These are phyloP conservation scores for Myriangium duriaei DNA, from an alignment of 2,329 filamentous ascomycete species.

Conservation along the genomic window DNA sequence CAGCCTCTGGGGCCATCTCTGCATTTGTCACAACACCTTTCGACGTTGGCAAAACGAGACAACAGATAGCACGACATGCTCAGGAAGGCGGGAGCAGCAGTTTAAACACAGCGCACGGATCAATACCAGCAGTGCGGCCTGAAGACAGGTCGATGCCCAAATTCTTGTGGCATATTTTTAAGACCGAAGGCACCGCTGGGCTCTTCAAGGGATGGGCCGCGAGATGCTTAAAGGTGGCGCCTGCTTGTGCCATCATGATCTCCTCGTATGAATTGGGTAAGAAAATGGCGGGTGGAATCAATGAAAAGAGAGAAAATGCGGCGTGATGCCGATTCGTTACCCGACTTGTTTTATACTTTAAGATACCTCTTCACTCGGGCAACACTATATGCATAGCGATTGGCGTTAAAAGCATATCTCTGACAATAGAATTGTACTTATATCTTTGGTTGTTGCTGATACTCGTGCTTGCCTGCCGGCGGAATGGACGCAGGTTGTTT, in stretches of 20 bases:
- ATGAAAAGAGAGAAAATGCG: conserved; percentile 37
- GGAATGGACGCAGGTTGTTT: too few species aligned
- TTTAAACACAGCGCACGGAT: conserved; percentile 12
- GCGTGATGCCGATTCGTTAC: too few species aligned
- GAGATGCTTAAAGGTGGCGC: conserved; percentile 83
- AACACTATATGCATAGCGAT: too few species aligned
- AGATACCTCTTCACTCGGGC: too few species aligned
- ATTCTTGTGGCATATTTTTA: conserved; percentile 84
- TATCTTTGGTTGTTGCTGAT: too few species aligned
- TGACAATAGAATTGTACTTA: too few species aligned
- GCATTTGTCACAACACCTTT: conserved; percentile 89
- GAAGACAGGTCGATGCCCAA: conserved; percentile 69
- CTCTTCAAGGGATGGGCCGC: conserved; percentile 89
- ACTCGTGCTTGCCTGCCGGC: too few species aligned
- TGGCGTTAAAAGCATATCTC: too few species aligned
- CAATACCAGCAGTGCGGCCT: conserved; percentile 30
- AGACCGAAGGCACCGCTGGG: conserved; percentile 65
- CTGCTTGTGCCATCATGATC: conserved; percentile 98
- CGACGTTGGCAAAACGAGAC: conserved; percentile 92
- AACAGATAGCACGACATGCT: conserved; percentile 63
- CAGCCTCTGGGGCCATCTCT: conserved; percentile 68
- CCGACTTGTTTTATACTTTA: too few species aligned
- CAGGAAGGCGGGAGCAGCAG: conserved; percentile 27
- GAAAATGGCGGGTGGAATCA: conserved; percentile 66
- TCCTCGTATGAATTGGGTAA: conserved; percentile 96